Conservation (phyloP, 2,329 filamentous ascomycete species). For the Epichloe coenophiala region DNA sequence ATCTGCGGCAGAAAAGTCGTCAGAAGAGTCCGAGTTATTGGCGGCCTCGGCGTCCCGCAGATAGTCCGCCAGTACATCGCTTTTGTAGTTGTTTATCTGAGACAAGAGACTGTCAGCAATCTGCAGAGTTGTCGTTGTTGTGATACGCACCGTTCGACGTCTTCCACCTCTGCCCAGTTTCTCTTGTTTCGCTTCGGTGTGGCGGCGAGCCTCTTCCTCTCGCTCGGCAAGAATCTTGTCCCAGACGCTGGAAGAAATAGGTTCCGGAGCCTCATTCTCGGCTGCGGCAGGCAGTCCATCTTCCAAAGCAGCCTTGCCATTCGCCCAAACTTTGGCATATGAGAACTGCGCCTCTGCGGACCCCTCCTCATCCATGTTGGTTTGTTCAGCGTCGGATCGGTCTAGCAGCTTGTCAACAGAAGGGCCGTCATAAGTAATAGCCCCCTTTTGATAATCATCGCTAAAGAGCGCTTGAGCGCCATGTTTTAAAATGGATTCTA, state of each 20-base stretch:
- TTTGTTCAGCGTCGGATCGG: conserved; percentile 66
- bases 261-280: conserved; percentile 35
- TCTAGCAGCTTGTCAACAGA: conserved; percentile 89
- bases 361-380: conserved; percentile 45
- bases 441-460: conserved; percentile 53
- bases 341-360: conserved; percentile 71
- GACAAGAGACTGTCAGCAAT: neutral
- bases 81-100: conserved; percentile 23
- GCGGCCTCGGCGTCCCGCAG: conserved; percentile 14
- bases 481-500: conserved; percentile 78
- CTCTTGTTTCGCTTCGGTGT: conserved; percentile 54
- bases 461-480: conserved; percentile 80
- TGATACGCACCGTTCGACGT: conserved; percentile 33
- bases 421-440: conserved; percentile 68
- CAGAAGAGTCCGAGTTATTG: conserved; percentile 20
- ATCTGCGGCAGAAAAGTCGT: conserved; percentile 20
- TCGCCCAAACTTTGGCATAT: conserved; percentile 84
- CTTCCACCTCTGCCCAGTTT: conserved; percentile 78
- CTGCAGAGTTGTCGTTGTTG: neutral
- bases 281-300: conserved; percentile 42
- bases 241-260: conserved; percentile 63
- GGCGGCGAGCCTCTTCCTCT: conserved; percentile 62
- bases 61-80: conserved; percentile 10
- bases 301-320: conserved; percentile 56
- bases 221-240: conserved; percentile 77